These are phyloP conservation scores for Pseudisothecium myosuroides DNA, from an alignment of 225 moss, liverwort and hornwort genomes.

Conservation along the genomic window DNA sequence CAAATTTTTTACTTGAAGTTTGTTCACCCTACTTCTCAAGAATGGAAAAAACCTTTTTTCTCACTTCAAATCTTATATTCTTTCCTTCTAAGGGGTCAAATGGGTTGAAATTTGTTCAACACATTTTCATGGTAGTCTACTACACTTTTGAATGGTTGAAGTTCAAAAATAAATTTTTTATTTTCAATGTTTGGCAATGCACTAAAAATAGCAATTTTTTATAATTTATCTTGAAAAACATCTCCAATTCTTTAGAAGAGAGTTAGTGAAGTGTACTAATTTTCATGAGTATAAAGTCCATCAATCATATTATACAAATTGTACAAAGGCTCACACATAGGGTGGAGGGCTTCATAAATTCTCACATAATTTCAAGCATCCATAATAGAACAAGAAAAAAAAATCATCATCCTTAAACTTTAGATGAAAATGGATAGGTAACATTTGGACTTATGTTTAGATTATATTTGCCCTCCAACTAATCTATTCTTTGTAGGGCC, in stretches of 20 bases:
- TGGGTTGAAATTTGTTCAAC: not conserved
- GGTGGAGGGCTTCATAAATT: not conserved
- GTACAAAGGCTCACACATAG: rapidly evolving
- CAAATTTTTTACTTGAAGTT: rapidly evolving
- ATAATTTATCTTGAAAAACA: not conserved
- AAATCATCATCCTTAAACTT: rapidly evolving
- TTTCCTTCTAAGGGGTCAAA: rapidly evolving
- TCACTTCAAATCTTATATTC: not conserved
- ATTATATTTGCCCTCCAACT: not conserved
- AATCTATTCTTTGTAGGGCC: rapidly evolving
- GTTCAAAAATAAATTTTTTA: not conserved
- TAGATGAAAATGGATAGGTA: not conserved
- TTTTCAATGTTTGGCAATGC: not conserved
- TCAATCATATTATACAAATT: not conserved
- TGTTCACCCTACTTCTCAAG: not conserved
- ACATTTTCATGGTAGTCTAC: not conserved
- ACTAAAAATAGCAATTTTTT: not conserved
- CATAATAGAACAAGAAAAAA: not conserved
- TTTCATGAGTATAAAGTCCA: not conserved
- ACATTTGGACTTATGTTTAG: not conserved
- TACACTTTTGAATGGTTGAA: not conserved
- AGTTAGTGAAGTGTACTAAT: rapidly evolving
- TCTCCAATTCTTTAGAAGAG: rapidly evolving
- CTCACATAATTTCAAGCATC: not conserved
- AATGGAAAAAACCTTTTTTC: not conserved